Conservation (phyloP, 495 filamentous ascomycete genomes). For the Penicillium cataractarum region DNA sequence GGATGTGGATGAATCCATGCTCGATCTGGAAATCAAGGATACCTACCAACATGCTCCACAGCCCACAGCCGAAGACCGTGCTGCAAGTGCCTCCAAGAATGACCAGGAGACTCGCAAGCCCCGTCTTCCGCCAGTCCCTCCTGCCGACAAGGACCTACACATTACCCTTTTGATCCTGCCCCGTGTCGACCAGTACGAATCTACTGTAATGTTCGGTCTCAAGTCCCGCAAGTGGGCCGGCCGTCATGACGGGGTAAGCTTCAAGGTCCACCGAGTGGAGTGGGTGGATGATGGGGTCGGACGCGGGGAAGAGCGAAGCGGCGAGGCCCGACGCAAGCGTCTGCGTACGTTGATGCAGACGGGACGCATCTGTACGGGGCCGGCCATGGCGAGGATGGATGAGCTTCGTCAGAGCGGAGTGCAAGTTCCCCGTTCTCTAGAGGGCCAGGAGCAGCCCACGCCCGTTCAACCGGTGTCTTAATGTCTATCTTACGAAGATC, state of each 20-base stretch:
- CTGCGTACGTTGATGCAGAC: constrained; percentile 52
- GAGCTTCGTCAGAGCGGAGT: constrained; percentile 43
- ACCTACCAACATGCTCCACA: constrained; percentile 44
- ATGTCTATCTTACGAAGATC: constrained; percentile 7
- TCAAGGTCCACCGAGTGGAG: constrained; percentile 73
- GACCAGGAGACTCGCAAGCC: constrained; percentile 37
- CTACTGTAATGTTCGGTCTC: constrained; percentile 75
- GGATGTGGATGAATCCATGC: constrained; percentile 68
- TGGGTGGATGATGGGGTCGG: constrained; percentile 78
- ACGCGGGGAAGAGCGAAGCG: constrained; percentile 66
- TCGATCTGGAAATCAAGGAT: constrained; percentile 63
- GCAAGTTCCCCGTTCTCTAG: constrained; percentile 38
- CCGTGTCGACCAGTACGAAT: constrained; percentile 71
- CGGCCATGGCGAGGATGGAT: constrained; percentile 46
- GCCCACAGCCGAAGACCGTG: constrained; percentile 27
- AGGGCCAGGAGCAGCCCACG: constrained; percentile 33
- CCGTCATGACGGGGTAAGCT: constrained; percentile 85
- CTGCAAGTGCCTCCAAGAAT: constrained; percentile 12
- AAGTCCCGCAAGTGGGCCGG: constrained; percentile 72
- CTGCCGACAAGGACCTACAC: constrained; percentile 71
- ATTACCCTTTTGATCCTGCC: constrained; percentile 85
- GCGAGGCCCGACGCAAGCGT: constrained; percentile 63
- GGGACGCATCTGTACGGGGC: constrained; percentile 53
- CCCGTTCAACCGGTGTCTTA: constrained; percentile 45
- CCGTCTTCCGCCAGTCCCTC: constrained; percentile 43